Conservation (phyloP, 2,329 filamentous ascomycete species). For the Aureobasidium uvarum region DNA sequence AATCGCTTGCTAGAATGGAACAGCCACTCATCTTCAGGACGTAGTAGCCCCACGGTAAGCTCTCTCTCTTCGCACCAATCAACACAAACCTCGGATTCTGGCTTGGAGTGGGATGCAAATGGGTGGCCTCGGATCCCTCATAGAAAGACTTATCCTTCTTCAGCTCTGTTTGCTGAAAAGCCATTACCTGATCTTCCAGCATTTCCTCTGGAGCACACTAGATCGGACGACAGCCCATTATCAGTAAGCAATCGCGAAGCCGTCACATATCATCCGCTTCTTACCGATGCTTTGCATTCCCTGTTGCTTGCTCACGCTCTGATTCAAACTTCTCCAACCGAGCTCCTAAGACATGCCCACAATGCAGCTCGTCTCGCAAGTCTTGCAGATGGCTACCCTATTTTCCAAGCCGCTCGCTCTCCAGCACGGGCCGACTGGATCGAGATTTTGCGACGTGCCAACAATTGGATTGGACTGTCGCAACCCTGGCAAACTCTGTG, state of each 20-base stretch:
- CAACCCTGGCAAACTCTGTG: conserved; percentile 71
- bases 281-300: conserved; percentile 75
- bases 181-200: conserved; percentile 65
- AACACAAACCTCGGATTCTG: conserved; percentile 32
- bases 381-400: conserved; percentile 74
- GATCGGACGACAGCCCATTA: conserved; percentile 34
- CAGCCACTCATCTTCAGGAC: conserved; percentile 21
- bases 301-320: conserved; percentile 77
- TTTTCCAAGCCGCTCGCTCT: conserved; percentile 70
- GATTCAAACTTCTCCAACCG: conserved; percentile 72
- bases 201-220: conserved; percentile 53
- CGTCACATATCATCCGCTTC: conserved; percentile 76
- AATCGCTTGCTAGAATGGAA: conserved; percentile 35
- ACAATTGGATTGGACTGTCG: conserved; percentile 67
- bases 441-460: conserved; percentile 65
- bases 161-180: conserved; percentile 67
- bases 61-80: conserved; percentile 48
- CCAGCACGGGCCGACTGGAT: conserved; percentile 77
- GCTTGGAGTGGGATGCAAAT: conserved; percentile 36
- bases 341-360: conserved; percentile 74
- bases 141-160: conserved; percentile 55
- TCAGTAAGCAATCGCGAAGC: conserved; percentile 56
- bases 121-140: conserved; percentile 50
- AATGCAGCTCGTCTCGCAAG: conserved; percentile 75
- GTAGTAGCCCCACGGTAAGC: conserved; percentile 35